phyloP scores from a whole-genome alignment of 176 grass and related monocot genomes.

The Raddia distichophylla region DNA sequence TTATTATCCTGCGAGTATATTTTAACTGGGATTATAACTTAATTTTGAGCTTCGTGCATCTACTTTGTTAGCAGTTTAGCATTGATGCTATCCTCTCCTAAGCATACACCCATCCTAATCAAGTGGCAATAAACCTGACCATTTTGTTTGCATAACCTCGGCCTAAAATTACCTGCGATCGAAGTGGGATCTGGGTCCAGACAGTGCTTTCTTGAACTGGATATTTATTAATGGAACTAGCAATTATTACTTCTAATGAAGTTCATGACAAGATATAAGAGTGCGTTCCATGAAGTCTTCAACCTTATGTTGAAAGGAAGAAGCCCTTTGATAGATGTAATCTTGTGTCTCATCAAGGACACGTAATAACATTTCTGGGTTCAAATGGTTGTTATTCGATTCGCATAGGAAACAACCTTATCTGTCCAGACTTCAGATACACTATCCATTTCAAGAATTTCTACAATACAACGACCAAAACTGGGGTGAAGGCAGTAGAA shows the following conservation, averaged over 20 bases:
- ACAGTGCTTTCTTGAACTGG: no score
- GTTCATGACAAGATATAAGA: not conserved
- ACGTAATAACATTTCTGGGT: not conserved
- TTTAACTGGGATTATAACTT: not conserved
- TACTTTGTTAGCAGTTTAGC: no score
- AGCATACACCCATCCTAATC: no score
- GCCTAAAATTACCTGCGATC: no score
- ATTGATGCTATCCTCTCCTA: no score
- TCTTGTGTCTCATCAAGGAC: not conserved
- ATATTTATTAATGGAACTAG: no score
- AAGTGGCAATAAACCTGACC: no score
- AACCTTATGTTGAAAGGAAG: not conserved
- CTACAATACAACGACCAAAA: conserved; percentile 30
- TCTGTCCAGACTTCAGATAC: not conserved
- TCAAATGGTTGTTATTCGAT: conserved; percentile 23
- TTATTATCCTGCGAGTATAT: not conserved
- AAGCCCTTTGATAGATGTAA: not conserved
- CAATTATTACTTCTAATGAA: not conserved
- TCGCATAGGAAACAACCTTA: conserved; percentile 16
- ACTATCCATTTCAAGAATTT: conserved; percentile 21
- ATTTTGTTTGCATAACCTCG: no score
- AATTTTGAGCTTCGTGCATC: not conserved
- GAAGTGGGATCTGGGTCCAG: no score
- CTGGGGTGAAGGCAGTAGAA: not conserved
- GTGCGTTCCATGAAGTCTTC: not conserved